Base-by-base conservation (phyloP, 2,329 filamentous ascomycete species). In the Hortaea werneckii region DNA sequence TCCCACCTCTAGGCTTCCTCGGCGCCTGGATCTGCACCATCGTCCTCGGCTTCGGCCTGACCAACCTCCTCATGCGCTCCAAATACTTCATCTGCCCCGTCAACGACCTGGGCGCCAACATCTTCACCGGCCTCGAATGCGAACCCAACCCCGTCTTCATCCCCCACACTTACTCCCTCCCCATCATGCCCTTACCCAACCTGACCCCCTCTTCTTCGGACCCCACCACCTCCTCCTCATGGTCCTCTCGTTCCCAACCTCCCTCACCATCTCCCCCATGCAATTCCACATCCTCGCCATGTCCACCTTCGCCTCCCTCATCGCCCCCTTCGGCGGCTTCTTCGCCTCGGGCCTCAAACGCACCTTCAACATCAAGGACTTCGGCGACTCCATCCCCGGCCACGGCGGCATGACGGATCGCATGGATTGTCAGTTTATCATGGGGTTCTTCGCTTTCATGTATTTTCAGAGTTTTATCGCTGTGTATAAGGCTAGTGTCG, bases 361-460 rank as follows among this genome's bases (percentile, higher is more conserved):
- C 29, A 95, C 90, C 4, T 98, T 98, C 74, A 96, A 98, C 73
- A 94, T 98, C 76, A 98, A 98, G 76, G 92, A 98, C 71, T 98
- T 98, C 70, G 92, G 92, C 56, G 87, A 98, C 67, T 94, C 88
- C 1, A 98, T 98, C 57, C 92, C 92, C 1, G 92, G 92, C 20
- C 92, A 98, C 60, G 92, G 92, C 50, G 92, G 92, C 57, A 96
- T 98, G 71, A 98, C 92, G 11, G 92, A 98, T 65, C 85, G 92
- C 51, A 96, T 98, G 90, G 92, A 98, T 64, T 98, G 92, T 66
- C 92, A 98, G 64, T 98, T 98, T 71, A 96, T 96, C 72, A 98
- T 98, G 92, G 92, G 92, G 6, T 92, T 95, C 68, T 96, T 98
- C 60, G 80, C 90, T 11, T 96, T 88, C 72, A 89, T 98, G 78